Conservation (phyloP, 441 rosid species). For the Melastoma candidum region DNA sequence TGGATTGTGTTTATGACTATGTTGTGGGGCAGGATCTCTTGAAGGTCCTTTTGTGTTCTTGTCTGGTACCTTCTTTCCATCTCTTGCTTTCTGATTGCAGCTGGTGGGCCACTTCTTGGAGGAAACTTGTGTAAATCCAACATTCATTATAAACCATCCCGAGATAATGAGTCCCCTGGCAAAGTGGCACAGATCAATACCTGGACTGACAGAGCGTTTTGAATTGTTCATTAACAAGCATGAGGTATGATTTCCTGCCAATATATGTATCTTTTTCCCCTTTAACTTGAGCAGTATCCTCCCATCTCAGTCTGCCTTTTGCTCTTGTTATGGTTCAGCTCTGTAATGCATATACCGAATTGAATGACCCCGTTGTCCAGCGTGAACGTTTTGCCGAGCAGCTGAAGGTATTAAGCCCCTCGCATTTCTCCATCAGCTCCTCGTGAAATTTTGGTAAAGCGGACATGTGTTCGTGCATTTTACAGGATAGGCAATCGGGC, state of each 20-base stretch:
- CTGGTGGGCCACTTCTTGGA: slow-evolving; percentile 86
- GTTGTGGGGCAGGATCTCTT: not conserved
- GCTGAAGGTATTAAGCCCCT: slow-evolving; percentile 47
- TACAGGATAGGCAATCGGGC: slow-evolving; percentile 67
- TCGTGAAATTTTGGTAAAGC: not conserved
- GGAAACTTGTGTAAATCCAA: slow-evolving; percentile 72
- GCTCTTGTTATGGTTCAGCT: slow-evolving; percentile 26
- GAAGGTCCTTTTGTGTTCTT: not conserved
- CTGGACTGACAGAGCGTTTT: slow-evolving; percentile 66
- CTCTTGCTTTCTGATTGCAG: slow-evolving; percentile 25
- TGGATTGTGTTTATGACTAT: too few species aligned
- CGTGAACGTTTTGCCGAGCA: slow-evolving; percentile 76
- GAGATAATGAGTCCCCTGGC: slow-evolving; percentile 96
- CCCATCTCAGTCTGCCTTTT: not conserved
- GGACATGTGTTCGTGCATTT: not conserved
- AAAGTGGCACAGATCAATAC: slow-evolving; percentile 71
- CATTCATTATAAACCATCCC: slow-evolving; percentile 82
- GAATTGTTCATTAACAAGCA: slow-evolving; percentile 80
- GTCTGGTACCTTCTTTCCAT: not conserved
- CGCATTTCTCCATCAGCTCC: slow-evolving; percentile 2
- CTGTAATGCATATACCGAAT: slow-evolving; percentile 85
- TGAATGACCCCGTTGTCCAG: slow-evolving; percentile 85
- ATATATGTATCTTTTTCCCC: not conserved
- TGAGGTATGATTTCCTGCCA: slow-evolving; percentile 32
- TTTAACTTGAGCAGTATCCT: not conserved